phyloP scores from a whole-genome alignment of 2,329 filamentous ascomycete genomes.

The Sphaerulina musiva region DNA sequence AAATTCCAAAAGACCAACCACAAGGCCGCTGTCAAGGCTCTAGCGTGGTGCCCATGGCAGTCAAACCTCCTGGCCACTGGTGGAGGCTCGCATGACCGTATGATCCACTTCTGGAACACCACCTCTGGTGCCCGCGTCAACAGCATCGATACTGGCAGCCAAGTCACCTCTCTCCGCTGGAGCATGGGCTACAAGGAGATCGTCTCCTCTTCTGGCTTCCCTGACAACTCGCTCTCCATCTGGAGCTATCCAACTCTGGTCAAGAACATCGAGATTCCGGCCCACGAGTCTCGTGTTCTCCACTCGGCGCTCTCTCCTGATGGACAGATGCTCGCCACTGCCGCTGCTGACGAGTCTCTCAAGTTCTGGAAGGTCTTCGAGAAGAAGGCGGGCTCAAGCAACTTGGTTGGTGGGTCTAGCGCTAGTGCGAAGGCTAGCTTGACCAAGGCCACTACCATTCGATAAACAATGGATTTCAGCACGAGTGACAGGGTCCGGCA shows the following conservation, averaged over 20 bases:
- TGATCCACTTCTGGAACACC: constrained; percentile 99
- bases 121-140: constrained; percentile 96
- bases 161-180: constrained; percentile 95
- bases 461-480: constrained; percentile 15
- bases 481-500: neutral
- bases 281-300: constrained; percentile 91
- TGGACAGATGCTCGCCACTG: constrained; percentile 94
- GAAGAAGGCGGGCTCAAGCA: constrained; percentile 79
- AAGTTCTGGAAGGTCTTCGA: constrained; percentile 99
- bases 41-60: constrained; percentile 99
- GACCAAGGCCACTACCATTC: constrained; percentile 81
- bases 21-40: constrained; percentile 95
- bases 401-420: constrained; percentile 57
- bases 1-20: constrained; percentile 99
- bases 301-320: constrained; percentile 97
- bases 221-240: constrained; percentile 98
- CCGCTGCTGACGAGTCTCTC: constrained; percentile 89
- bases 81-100: constrained; percentile 89
- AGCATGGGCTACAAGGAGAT: constrained; percentile 97
- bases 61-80: constrained; percentile 93
- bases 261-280: constrained; percentile 95
- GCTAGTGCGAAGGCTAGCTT: constrained; percentile 71
- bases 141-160: constrained; percentile 96
- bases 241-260: constrained; percentile 98
- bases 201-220: constrained; percentile 93